Percentiles rank a stretch among this genome's conserved stretches.
Evolutionary conservation across 2,329 filamentous ascomycete genomes (phyloP).

Genomic region (Coniochaeta pulveracea): DNA sequence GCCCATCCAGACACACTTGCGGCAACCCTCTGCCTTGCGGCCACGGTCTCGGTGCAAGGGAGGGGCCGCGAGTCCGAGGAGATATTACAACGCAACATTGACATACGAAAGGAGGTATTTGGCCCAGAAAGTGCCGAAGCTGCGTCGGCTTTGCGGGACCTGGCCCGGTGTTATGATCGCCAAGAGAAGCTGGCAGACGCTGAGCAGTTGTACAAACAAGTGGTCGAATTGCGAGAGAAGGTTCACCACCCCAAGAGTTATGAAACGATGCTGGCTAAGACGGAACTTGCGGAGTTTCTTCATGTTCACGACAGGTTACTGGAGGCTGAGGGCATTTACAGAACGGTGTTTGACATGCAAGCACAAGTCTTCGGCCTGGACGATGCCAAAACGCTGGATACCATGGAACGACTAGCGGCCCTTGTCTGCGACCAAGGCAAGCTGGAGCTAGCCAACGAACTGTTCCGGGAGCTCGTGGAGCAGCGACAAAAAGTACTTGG

Average conservation of each 20-base stretch:
- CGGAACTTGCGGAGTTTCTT: too few species aligned
- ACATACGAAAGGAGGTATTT: too few species aligned
- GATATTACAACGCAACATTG: too few species aligned
- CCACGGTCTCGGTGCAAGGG: slow-evolving; percentile 1
- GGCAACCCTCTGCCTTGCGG: background rate
- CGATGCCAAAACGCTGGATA: slow-evolving; percentile 10
- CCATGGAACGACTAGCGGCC: slow-evolving; percentile 12
- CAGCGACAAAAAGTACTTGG: slow-evolving; percentile 8
- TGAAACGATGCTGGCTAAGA: too few species aligned
- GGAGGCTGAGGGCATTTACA: too few species aligned
- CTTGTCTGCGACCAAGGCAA: slow-evolving; percentile 11
- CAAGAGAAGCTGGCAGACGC: too few species aligned
- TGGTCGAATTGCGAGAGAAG: slow-evolving; percentile 8
- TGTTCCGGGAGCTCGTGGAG: slow-evolving; percentile 9
- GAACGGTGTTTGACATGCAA: too few species aligned
- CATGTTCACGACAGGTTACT: too few species aligned
- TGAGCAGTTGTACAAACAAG: slow-evolving; percentile 10
- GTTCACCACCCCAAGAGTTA: too few species aligned
- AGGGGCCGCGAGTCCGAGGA: slow-evolving; percentile 13
- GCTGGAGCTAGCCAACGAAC: slow-evolving; percentile 15
- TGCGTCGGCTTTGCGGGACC: too few species aligned
- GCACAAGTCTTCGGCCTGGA: slow-evolving; percentile 13
- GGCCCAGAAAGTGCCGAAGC: too few species aligned
- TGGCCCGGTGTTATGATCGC: too few species aligned
- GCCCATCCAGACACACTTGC: background rate